Base-by-base conservation (phyloP, 2,329 filamentous ascomycete species). In the Malbranchea cinnamomea region DNA sequence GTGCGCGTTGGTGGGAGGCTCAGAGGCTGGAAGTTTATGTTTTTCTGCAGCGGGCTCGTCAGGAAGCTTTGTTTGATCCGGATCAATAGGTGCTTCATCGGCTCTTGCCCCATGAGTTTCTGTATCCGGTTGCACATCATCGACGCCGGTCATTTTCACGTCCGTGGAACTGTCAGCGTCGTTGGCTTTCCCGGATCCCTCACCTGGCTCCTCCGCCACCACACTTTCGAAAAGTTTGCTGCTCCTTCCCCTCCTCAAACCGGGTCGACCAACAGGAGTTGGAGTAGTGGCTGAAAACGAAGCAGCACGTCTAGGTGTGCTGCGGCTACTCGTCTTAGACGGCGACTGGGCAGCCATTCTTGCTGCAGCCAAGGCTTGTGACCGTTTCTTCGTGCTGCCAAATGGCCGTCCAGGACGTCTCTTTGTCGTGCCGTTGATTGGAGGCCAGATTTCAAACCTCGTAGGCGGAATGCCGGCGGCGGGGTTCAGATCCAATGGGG, bases 361-460 rank as follows among this genome's bases (percentile, higher is more conserved):
- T 40, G 30, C 43, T 41, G 8, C 37, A 29, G 23, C 42, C 47
- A 31, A 45, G 12, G n/a, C n/a, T n/a, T n/a, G n/a, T n/a, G n/a
- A n/a, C n/a, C n/a, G n/a, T 17, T 37, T 37, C 22, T 35, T 35
- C 11, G 17, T 48, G 26, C 45, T 53, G 16, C 49, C 49, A 35
- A 47, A 50, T 4, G 56, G 54, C 18, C 56, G 53, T 23, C 54
- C 55, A 14, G 48, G 45, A n/a, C 49, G 52, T 29, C 48, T 44
- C 39, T 54, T 56, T 8, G 44, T 36, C 7, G 52, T 49, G 4
- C 47, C 43, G 37, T 55, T 55, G 12, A 58, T 45, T 3, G 56
- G 56, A 10, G 56, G 56, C 36, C 49, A 58, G n/a, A 59, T 48
- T 30, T 58, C 55, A 18, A 58, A 59, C 31, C 56, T 45, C 35